Evolutionary conservation across 2,329 filamentous ascomycete genomes (phyloP), one percentile per base, ranked within the genome.

Genomic region (Alternaria sp.): DNA sequence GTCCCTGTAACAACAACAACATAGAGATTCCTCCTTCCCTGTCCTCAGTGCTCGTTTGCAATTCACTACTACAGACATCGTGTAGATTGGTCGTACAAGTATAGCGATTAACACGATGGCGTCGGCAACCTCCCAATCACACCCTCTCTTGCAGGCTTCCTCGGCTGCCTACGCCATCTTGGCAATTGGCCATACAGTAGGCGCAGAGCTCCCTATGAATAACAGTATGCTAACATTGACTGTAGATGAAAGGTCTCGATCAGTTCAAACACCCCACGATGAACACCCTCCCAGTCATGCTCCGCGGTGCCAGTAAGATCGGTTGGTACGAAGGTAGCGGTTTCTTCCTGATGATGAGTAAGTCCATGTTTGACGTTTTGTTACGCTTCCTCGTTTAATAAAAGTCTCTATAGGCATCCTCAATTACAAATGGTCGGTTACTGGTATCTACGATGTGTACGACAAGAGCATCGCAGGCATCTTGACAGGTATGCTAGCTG

Each of bases 241-340:
- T 16, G 2, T 32, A 78, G 74, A 64, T 65, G 12, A 77, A 77
- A 55, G 76, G 76, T 3, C 65, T 77, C 14, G 72, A 75, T 7
- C 73, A 76, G 39, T 77, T 77, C 66, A 73, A 74, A 41, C 71
- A 78, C 18, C 65, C 71, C 0, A 73, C 75, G 7, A 58, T 77
- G n/a, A 71, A 69, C 34, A 63, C 68, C 1, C 61, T 78, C 1
- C 76, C 75, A 1, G 42, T 59, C 3, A 30, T 61, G 5, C 67
- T 78, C 4, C 73, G 69, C 12, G 70, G 71, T 22, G 72, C 75
- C 9, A 67, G 74, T n/a, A 73, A 71, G 47, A 69, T 72, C 4
- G 75, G 75, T 9, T 78, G 75, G 76, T 78, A 76, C 47, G 75
- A 78, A 51, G 76, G 76, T 8, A 74, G 71, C 48, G 72, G 73